Base-by-base conservation (phyloP, 2,329 filamentous ascomycete species). In the Stachybotrys chlorohalonatus region DNA sequence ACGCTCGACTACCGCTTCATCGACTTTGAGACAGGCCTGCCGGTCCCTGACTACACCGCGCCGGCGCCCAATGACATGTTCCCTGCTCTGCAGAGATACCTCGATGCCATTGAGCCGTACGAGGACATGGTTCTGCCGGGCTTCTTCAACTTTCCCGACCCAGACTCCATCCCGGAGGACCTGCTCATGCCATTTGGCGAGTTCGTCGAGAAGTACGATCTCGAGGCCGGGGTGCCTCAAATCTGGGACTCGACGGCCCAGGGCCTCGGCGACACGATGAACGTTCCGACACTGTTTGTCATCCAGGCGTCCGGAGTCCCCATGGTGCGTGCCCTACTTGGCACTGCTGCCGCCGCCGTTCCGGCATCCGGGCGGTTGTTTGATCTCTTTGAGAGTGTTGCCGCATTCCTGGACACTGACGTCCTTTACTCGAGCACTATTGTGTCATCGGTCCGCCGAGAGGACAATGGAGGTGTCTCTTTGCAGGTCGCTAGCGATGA, bases 151-250 rank as follows among this genome's bases (percentile, higher is more conserved):
- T 76, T 75, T 56, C 71, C 75, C 16, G 64, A 78, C 0, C 70
- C 75, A 0, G 52, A 48, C 6, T 50, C 50, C 11, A 59, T 62
- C 11, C 59, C 59, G 1, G 56, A 57, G 32, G 60, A 62, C 30
- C 63, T 81, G 6, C 60, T 74, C 15, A 61, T 78, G 8, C 70
- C 76, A 0, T 79, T 75, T 53, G 68, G 71, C 8, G 66, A 76
- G 5, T 79, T 79, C 53, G 65, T 76, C 7, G 60, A 66, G 32
- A 78, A 79, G 60, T 73, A 79, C 61, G 61, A 68, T 31, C 60
- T 81, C 6, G 61, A 67, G 15, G 70, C 67, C 31, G 65, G 71
- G 2, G 66, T 76, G 1, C 66, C 65, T 15, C 64, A 68, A 7
- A 66, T 76, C 13, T 75, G 68, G 55, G 58, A 60, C 8, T 70